Base-by-base conservation (phyloP, 129 eudicot species). In the Arctium lappa region DNA sequence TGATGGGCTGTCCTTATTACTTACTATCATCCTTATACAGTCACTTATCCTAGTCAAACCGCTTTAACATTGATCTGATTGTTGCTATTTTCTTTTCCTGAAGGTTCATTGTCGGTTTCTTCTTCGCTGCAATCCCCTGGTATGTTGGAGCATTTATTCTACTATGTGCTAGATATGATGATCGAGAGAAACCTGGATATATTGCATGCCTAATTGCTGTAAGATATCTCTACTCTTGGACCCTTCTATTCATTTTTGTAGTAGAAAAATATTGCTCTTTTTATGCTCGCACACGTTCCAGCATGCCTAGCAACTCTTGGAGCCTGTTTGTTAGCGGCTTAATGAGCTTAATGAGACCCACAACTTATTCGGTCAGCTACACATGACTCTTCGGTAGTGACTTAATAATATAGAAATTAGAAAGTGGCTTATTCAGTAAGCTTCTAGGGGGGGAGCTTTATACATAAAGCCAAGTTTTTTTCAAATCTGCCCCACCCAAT, bases 91-190 rank as follows among this genome's bases (percentile, higher is more conserved):
- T 9, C 46, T 56, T 42, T 32, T 7, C 75, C 22, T 88, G 82
- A 86, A 95, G 99, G 97, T 95, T 95, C 85, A 95, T 95, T 18
- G 15, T 90, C 65, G 98, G 99, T 13, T 95, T 95, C 92, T 90
- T 95, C 88, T 71, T 89, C 31, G 97, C 89, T 87, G 97, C 86
- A 68, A 85, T 95, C 74, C 98, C 98, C 37, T 94, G 98, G 98
- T 94, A 94, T 73, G 18, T 94, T 79, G 98, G 85, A 22, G 97
- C 93, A 34, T 75, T 94, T 77, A 36, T 94, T 66, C 85, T 95
- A 56, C 81, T 92, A 50, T 95, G 94, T 80, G 89, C 91, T 83
- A 86, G 87, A 83, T 73, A 84, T 68, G 98, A 95, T 60, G 86
- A 79, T 40, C 87, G 99, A 75, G 99, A 95, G 91, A 95, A 92